Base-by-base conservation (phyloP, 2,329 filamentous ascomycete genomes). In the Talaromyces sp. region DNA sequence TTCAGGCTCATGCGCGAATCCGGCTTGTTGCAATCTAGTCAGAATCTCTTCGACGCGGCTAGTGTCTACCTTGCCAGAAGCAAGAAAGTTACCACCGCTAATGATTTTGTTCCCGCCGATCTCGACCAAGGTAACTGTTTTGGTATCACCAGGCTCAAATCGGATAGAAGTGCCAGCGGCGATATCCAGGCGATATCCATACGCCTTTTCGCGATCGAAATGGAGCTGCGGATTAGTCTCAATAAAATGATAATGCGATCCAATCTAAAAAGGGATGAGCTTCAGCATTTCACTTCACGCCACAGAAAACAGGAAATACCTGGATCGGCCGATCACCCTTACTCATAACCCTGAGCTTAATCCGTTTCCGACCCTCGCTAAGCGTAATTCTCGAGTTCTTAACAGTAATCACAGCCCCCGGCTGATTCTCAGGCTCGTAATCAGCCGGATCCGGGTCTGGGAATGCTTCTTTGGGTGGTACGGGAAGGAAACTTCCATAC, bases 191-290 rank as follows among this genome's bases (percentile, higher is more conserved):
- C 93, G 86, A 78, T 87, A 96, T 6, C 94, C 94, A 73, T 95
- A 95, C 0, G 93, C 87, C 69, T 87, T 87, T 59, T 87, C 81
- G 31, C 94, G 91, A 78, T 98, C 94, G 76, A 98, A 98, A 67
- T 91, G 87, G 60, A 98, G 84, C 76, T 91, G 87, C 0, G 93
- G 91, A 77, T 98, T 98, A n/a, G 88, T 90, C 81, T 98, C 94
- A 73, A 96, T 87, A 76, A 98, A 96, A 79, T 97, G 94, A 77
- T 97, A 98, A 79, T 98, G 94, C 37, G 92, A 96, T 37, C 94
- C 94, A 66, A 91, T 84, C 85, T 88, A 31, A 11, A 50, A 2
- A 16, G 14, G 4, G 9, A 13, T 39, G 19, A 52, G 48, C 24
- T 52, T 27, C 7, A 52, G 14, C 8, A 33, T 14, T 10, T 47